Evolutionary conservation across 306 rosid genomes (phyloP).

Genomic region (Inga oerstediana): DNA sequence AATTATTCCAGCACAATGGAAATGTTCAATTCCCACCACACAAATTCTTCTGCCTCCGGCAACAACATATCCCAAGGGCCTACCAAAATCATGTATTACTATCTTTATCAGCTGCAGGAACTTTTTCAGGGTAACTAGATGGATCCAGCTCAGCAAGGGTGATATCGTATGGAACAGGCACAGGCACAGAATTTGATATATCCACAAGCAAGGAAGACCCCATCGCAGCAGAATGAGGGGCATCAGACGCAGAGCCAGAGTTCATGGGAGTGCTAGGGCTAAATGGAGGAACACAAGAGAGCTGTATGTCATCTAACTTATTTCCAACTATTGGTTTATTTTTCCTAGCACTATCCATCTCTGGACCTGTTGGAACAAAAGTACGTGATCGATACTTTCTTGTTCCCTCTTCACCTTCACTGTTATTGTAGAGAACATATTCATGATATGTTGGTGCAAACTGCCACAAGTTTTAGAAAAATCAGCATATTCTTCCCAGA

Average conservation of each 20-base stretch:
- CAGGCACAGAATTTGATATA: conserved; percentile 49
- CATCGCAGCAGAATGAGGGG: conserved; percentile 48
- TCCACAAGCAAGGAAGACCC: conserved; percentile 89
- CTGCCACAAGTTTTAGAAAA: conserved; percentile 49
- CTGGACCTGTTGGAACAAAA: conserved; percentile 95
- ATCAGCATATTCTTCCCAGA: conserved; percentile 32
- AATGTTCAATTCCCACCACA: conserved; percentile 14
- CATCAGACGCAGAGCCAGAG: conserved; percentile 40
- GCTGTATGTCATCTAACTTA: conserved; percentile 88
- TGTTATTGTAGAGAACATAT: conserved; percentile 90
- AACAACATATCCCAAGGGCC: conserved; percentile 36
- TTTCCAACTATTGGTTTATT: conserved; percentile 67
- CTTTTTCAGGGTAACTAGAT: conserved; percentile 73
- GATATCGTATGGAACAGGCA: conserved; percentile 68
- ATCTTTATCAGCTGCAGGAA: conserved; percentile 69
- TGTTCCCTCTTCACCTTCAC: conserved; percentile 88
- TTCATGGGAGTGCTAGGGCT: conserved; percentile 54
- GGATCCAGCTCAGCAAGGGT: conserved; percentile 83
- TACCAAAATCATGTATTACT: conserved; percentile 47
- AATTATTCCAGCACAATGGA: conserved; percentile 33
- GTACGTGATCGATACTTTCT: conserved; percentile 94
- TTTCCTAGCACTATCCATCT: conserved; percentile 89
- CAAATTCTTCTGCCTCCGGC: conserved; percentile 7
- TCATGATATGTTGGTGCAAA: conserved; percentile 99
- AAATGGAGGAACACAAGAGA: conserved; percentile 68